A percentile compares a stretch with the other conserved stretches of the same genome.
These are phyloP conservation scores for Arctium lappa DNA, from an alignment of 129 eudicot species.

Conservation along the genomic window DNA sequence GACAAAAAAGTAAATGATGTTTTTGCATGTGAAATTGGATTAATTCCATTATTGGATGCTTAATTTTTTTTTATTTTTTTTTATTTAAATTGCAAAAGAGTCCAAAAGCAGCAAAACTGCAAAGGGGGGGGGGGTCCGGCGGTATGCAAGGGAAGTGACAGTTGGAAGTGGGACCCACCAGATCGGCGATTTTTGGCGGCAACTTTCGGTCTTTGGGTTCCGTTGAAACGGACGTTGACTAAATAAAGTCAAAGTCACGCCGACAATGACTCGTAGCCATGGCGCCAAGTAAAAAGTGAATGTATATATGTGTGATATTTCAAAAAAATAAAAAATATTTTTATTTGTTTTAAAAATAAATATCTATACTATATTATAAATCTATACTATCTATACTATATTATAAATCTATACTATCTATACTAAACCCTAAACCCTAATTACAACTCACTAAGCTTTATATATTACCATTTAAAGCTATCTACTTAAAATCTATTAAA, in stretches of 20 bases:
- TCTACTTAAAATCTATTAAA: too few species aligned
- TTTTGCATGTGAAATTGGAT: neutral
- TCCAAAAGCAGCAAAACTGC: conserved; percentile 17
- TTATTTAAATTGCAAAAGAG: neutral
- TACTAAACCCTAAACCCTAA: too few species aligned
- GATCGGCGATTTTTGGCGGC: conserved; percentile 28
- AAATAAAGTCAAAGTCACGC: conserved; percentile 18
- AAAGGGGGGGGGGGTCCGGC: neutral
- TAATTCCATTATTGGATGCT: conserved; percentile 13
- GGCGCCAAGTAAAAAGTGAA: neutral
- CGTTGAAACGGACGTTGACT: conserved; percentile 22
- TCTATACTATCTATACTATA: too few species aligned
- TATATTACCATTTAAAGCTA: too few species aligned
- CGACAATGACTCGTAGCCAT: conserved; percentile 17
- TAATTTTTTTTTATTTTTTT: neutral
- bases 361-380: too few species aligned
- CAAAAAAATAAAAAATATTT: too few species aligned
- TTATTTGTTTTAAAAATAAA: too few species aligned
- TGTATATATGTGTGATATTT: too few species aligned
- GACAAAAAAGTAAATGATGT: neutral
- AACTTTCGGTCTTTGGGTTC: neutral
- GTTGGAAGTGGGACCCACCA: conserved; percentile 13
- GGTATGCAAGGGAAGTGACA: neutral
- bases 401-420: too few species aligned
- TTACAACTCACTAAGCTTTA: too few species aligned